Evolutionary conservation across 176 grass and related monocot genomes (phyloP).

Genomic region (Oryza longistaminata): DNA sequence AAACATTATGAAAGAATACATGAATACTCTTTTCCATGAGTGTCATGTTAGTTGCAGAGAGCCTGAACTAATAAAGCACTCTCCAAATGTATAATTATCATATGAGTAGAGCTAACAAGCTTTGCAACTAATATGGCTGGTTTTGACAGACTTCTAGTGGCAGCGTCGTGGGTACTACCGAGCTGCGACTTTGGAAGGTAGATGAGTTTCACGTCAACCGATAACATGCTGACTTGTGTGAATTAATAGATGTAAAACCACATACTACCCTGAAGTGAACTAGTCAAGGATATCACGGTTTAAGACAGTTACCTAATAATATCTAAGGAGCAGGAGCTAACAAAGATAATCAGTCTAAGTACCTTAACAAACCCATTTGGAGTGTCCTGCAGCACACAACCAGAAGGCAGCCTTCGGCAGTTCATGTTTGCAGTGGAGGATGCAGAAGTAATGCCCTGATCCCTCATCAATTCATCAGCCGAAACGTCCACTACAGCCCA

Average conservation of each 20-base stretch:
- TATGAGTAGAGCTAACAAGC: neutral
- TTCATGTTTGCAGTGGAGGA: conserved; percentile 49
- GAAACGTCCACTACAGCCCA: conserved; percentile 96
- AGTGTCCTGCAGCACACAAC: conserved; percentile 78
- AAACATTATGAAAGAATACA: conserved; percentile 18
- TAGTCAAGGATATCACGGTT: neutral
- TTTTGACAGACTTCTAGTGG: conserved; percentile 18
- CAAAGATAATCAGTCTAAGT: neutral
- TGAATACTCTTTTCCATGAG: neutral
- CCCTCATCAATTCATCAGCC: conserved; percentile 60
- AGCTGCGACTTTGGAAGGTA: neutral
- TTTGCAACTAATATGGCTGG: neutral
- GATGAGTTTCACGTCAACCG: neutral
- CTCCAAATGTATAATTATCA: neutral
- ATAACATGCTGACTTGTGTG: neutral
- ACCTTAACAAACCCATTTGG: conserved; percentile 84
- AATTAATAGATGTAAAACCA: neutral
- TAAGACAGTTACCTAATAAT: neutral
- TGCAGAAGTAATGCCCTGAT: conserved; percentile 34
- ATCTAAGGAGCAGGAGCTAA: neutral
- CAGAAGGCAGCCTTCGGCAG: conserved; percentile 79
- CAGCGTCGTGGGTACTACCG: neutral
- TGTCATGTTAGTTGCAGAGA: conserved; percentile 25
- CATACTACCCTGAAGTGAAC: neutral
- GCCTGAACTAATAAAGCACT: conserved; percentile 29